Evolutionary conservation across 116 monocot species (phyloP).

Genomic region (Iris pallida): DNA sequence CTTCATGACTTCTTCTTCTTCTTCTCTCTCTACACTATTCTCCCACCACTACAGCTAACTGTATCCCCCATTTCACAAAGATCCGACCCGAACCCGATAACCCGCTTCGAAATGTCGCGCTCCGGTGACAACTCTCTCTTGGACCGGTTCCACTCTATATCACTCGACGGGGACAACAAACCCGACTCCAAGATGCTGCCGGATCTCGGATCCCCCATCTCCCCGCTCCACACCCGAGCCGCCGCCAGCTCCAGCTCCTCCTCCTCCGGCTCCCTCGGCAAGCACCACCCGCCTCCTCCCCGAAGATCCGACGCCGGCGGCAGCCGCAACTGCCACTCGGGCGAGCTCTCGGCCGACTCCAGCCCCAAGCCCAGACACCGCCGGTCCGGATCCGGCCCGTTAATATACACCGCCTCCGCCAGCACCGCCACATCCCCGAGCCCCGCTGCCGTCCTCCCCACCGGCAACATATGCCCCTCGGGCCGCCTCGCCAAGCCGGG

Average conservation of each 20-base stretch:
- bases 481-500: slow-evolving; percentile 27
- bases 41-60: slow-evolving; percentile 11
- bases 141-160: slow-evolving; percentile 17
- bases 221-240: slow-evolving; percentile 22
- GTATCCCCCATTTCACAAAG: slow-evolving; percentile 16
- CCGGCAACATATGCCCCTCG: slow-evolving; percentile 59
- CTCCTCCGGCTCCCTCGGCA: slow-evolving; percentile 31
- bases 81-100: slow-evolving; percentile 9
- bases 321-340: slow-evolving; percentile 16
- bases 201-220: slow-evolving; percentile 34
- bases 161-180: slow-evolving; percentile 23
- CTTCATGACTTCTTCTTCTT: neutral
- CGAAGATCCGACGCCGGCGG: neutral
- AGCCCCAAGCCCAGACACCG: slow-evolving; percentile 39
- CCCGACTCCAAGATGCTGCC: slow-evolving; percentile 19
- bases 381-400: slow-evolving; percentile 46
- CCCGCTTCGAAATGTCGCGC: slow-evolving; percentile 21
- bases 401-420: slow-evolving; percentile 21
- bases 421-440: slow-evolving; percentile 31
- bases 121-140: slow-evolving; percentile 13
- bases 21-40: neutral
- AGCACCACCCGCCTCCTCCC: neutral
- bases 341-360: slow-evolving; percentile 22
- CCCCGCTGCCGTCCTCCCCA: slow-evolving; percentile 43
- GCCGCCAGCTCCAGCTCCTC: slow-evolving; percentile 21